A percentile compares a stretch with the other conserved stretches of the same genome.
Evolutionary conservation across 306 rosid species (phyloP).

Genomic region (Quercus agrifolia): DNA sequence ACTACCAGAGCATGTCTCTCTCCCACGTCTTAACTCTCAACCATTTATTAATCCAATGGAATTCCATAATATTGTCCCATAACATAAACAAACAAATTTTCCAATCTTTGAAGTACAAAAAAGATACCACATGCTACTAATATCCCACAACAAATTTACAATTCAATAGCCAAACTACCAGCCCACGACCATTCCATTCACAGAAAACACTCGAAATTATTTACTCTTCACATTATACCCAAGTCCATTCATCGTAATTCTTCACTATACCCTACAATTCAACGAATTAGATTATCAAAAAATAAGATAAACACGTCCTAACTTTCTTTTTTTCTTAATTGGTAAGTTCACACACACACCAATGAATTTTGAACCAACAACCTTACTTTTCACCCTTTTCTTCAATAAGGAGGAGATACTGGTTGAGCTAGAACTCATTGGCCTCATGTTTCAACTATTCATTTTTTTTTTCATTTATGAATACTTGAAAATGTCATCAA

Average conservation of each 20-base stretch:
- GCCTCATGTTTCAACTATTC: too few relatives aligned
- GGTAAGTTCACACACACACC: too few relatives aligned
- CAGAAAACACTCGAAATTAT: background rate
- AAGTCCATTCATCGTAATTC: conserved; percentile 9
- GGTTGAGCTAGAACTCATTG: too few relatives aligned
- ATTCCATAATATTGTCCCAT: background rate
- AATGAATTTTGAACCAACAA: too few relatives aligned
- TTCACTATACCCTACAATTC: conserved; percentile 19
- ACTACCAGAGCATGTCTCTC: conserved; percentile 12
- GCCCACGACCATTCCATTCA: background rate
- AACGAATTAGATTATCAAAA: background rate
- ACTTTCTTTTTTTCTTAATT: too few relatives aligned
- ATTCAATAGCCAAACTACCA: background rate
- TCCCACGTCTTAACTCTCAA: conserved; percentile 15
- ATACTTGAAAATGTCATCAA: too few relatives aligned
- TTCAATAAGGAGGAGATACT: too few relatives aligned
- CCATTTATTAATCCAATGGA: conserved; percentile 18
- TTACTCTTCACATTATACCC: background rate
- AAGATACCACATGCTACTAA: background rate
- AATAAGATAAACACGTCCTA: too few relatives aligned
- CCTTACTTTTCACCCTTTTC: too few relatives aligned
- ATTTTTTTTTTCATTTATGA: too few relatives aligned
- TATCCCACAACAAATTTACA: background rate
- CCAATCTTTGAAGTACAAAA: background rate
- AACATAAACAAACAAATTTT: conserved; percentile 34